Evolutionary conservation across 208 protist species (phyloP), one percentile per base, ranked within the genome.

Genomic region (Acanthamoeba royreba): DNA sequence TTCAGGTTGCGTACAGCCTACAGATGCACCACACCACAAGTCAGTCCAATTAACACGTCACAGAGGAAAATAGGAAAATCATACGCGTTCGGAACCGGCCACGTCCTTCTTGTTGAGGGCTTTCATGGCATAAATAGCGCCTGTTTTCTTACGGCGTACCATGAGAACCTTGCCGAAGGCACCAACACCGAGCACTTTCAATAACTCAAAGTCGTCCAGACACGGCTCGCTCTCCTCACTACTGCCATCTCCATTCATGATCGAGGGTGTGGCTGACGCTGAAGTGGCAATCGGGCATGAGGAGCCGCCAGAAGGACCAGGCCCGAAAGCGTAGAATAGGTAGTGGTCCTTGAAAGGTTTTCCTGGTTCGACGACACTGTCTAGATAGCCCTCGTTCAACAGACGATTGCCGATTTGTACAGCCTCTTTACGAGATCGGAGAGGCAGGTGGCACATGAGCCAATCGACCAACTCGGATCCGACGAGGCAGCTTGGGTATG

Each of bases 81-180:
- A n/a, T 85, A 53, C 43, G 72, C 85, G 49, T 72, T 92, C 85
- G 85, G 53, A 74, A 43, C 28, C 52, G 83, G 83, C 83, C 25
- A 92, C 87, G 33, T 52, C 53, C 40, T 74, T 55, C 66, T 97
- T 97, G 58, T 83, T 91, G 46, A 98, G 45, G 31, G 95, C 96
- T 74, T 98, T 98, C 96, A 98, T 97, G 22, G 97, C 97, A 79
- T 97, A 98, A 1, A 98, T 95, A 33, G 91, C 87, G 3, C 94
- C 93, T 4, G 94, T 97, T 52, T 97, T 96, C 88, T 98, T 98
- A 46, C 96, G 96, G 35, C 77, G 42, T 25, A 98, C 97, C 79
- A 95, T 86, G 58, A 96, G 61, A 4, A 97, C 96, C 72, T 96
- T 96, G 33, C 95, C 96, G 83, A 97, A 96, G 22, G 45, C 77